A percentile compares a stretch with the other conserved stretches of the same genome.
Evolutionary conservation across 2,329 filamentous ascomycete genomes (phyloP).

Genomic region (Sporothrix pallida): DNA sequence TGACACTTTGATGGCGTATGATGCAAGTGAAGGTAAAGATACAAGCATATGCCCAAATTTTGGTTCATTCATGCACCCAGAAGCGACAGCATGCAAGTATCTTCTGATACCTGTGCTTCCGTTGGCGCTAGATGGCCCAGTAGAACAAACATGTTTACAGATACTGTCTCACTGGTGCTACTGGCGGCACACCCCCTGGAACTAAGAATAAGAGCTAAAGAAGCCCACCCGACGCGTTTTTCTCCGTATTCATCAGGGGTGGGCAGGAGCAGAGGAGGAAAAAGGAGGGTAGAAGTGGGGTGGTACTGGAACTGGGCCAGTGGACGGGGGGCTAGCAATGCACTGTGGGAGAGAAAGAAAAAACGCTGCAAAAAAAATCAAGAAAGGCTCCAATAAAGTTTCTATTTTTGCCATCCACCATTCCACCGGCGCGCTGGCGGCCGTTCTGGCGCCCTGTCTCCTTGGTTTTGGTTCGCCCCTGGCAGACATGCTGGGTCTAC

Average conservation of each 20-base stretch:
- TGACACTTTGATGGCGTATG: neutral
- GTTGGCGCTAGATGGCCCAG: slow-evolving; percentile 9
- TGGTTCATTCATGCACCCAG: neutral
- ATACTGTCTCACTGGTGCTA: slow-evolving; percentile 10
- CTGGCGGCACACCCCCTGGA: slow-evolving; percentile 14
- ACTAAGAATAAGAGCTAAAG: slow-evolving; percentile 10
- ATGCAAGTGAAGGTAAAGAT: neutral
- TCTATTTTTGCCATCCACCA: slow-evolving; percentile 35
- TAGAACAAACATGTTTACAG: slow-evolving; percentile 4
- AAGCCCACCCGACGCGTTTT: slow-evolving; percentile 24
- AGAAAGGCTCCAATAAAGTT: slow-evolving; percentile 19
- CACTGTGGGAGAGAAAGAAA: slow-evolving; percentile 12
- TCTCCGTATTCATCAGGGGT: slow-evolving; percentile 26
- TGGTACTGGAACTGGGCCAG: slow-evolving; percentile 8
- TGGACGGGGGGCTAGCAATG: neutral
- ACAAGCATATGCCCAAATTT: neutral
- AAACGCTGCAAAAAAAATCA: slow-evolving; percentile 25
- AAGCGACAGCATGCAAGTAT: neutral
- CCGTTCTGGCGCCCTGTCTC: neutral
- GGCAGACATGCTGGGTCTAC: neutral
- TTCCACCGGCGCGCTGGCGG: slow-evolving; percentile 15
- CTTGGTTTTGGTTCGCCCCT: neutral
- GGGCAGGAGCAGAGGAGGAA: neutral
- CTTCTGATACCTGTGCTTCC: neutral
- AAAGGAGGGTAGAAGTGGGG: slow-evolving; percentile 12